Conservation (phyloP, 2,329 filamentous ascomycete species). For the Arthrobotrys pseudoclavata region DNA sequence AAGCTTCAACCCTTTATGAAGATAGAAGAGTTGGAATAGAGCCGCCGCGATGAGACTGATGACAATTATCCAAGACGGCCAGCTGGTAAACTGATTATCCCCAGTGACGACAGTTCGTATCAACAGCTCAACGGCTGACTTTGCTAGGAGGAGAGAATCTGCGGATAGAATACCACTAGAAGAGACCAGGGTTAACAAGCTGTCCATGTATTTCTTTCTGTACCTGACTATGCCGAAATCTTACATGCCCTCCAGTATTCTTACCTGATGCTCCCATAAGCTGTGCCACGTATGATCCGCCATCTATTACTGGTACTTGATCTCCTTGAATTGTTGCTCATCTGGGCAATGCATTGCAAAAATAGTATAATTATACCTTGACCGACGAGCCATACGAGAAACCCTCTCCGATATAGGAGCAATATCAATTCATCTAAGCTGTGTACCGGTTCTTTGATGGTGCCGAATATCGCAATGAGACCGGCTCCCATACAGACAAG, state of each 20-base stretch:
- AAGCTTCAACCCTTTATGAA: constrained; percentile 92
- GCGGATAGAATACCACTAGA: constrained; percentile 87
- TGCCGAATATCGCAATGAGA: constrained; percentile 92
- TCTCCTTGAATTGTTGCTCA: constrained; percentile 59
- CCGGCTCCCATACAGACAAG: constrained; percentile 90
- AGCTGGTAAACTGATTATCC: constrained; percentile 92
- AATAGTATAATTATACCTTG: constrained; percentile 80
- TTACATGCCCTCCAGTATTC: constrained; percentile 4
- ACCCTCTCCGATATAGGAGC: constrained; percentile 79
- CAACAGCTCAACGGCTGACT: constrained; percentile 94
- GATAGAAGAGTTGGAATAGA: constrained; percentile 91
- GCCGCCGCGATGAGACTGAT: constrained; percentile 84
- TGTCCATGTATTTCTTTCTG: not conserved
- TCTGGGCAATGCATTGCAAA: constrained; percentile 67
- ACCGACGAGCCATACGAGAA: constrained; percentile 88
- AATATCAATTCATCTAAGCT: constrained; percentile 83
- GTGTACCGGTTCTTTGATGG: constrained; percentile 92
- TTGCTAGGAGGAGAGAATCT: constrained; percentile 91
- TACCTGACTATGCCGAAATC: not conserved
- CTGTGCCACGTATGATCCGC: constrained; percentile 79
- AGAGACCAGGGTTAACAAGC: not conserved
- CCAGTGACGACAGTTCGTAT: constrained; percentile 87
- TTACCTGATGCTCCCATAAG: constrained; percentile 82
- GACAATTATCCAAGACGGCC: constrained; percentile 94
- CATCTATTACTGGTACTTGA: constrained; percentile 70